Evolutionary conservation across 2,329 filamentous ascomycete genomes (phyloP).

Genomic region (Diaporthe helianthi): DNA sequence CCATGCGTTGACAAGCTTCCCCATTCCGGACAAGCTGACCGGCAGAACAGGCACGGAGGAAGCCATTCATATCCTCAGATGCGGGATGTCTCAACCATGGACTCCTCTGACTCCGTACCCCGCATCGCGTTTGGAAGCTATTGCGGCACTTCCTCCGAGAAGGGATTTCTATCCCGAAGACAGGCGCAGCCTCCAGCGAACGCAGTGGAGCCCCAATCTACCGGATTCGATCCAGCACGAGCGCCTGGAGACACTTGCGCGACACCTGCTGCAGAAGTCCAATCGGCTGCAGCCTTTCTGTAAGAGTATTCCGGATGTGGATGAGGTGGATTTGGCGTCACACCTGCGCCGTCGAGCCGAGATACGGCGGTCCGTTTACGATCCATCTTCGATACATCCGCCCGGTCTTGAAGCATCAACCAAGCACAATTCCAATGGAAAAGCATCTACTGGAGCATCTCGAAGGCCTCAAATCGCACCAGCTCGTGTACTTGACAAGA

Average conservation of each 20-base stretch:
- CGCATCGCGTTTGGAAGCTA: constrained; percentile 32
- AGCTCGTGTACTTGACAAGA: background rate
- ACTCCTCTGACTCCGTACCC: constrained; percentile 37
- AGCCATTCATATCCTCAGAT: constrained; percentile 56
- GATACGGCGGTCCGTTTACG: constrained; percentile 27
- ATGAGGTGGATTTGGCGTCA: background rate
- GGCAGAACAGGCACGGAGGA: constrained; percentile 67
- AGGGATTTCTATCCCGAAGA: constrained; percentile 48
- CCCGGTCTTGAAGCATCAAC: accelerated
- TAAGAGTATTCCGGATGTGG: background rate
- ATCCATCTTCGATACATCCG: constrained; percentile 32
- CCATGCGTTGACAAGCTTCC: constrained; percentile 67
- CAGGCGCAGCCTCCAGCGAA: constrained; percentile 45
- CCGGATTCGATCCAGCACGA: constrained; percentile 49
- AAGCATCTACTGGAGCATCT: no score
- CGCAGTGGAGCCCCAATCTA: constrained; percentile 43
- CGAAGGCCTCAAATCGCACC: no score
- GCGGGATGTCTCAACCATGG: constrained; percentile 60
- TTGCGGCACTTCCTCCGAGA: constrained; percentile 42
- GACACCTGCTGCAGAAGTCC: constrained; percentile 43
- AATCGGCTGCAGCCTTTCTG: constrained; percentile 39
- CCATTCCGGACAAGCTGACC: constrained; percentile 64
- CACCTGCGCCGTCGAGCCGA: constrained; percentile 22
- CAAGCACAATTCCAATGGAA: no score
- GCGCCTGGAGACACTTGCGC: constrained; percentile 42